A percentile compares a stretch with the other conserved stretches of the same genome.
Conservation (phyloP, 2,329 filamentous ascomycete species). For the Paraphoma chrysanthemicola region DNA sequence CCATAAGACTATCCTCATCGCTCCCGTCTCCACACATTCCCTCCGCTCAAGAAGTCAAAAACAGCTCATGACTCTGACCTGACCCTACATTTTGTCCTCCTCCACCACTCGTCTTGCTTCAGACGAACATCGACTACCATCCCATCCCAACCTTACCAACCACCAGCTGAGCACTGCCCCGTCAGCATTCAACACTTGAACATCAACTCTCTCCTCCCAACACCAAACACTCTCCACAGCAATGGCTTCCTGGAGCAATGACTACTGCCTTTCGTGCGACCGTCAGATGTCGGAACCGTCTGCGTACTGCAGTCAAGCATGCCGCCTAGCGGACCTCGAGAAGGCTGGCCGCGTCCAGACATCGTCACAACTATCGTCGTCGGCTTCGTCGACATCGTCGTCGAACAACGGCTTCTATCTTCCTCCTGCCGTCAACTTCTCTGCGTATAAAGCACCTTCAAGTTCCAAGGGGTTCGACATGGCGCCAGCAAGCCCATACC, state of each 20-base stretch:
- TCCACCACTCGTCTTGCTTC: slow-evolving; percentile 5
- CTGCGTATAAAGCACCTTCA: slow-evolving; percentile 66
- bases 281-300: slow-evolving; percentile 78
- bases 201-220: slow-evolving; percentile 4
- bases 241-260: slow-evolving; percentile 64
- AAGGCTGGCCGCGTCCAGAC: slow-evolving; percentile 59
- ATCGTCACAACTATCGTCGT: slow-evolving; percentile 58
- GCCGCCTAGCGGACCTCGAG: slow-evolving; percentile 87
- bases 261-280: slow-evolving; percentile 95
- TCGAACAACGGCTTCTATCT: slow-evolving; percentile 68
- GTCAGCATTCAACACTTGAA: slow-evolving; percentile 2
- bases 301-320: slow-evolving; percentile 91
- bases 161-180: slow-evolving; percentile 5
- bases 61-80: slow-evolving; percentile 27
- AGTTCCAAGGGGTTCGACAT: slow-evolving; percentile 47
- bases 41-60: slow-evolving; percentile 25
- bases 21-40: slow-evolving; percentile 37
- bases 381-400: slow-evolving; percentile 60
- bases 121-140: not conserved
- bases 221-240: slow-evolving; percentile 5
- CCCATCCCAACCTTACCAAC: not conserved
- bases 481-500: slow-evolving; percentile 55
- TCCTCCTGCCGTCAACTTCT: slow-evolving; percentile 78
- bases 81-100: slow-evolving; percentile 1
- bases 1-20: slow-evolving; percentile 36